Evolutionary conservation across 225 moss, liverwort and hornwort species (phyloP).

Genomic region (Physcomitrellopsis africana): DNA sequence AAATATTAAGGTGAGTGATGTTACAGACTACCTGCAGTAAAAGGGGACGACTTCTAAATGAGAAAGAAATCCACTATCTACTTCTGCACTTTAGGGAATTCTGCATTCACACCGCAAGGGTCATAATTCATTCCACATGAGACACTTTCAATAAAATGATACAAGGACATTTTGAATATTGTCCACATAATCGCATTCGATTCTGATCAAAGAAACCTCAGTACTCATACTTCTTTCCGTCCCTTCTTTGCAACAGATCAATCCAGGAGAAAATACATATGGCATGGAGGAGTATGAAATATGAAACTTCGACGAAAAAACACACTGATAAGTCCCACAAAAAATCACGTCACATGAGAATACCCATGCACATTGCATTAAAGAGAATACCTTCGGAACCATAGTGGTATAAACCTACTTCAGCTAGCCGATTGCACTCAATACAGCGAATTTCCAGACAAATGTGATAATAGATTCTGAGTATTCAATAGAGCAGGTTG

Average conservation of each 20-base stretch:
- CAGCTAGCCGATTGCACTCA: neutral
- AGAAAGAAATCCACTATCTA: constrained; percentile 89
- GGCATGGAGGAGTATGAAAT: too few species aligned
- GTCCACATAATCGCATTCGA: neutral
- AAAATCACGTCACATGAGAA: neutral
- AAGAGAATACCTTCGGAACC: neutral
- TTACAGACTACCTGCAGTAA: constrained; percentile 32
- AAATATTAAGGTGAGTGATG: neutral
- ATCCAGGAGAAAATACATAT: neutral
- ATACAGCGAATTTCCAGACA: neutral
- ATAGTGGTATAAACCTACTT: neutral
- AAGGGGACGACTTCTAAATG: constrained; percentile 69
- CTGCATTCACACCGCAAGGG: constrained; percentile 41
- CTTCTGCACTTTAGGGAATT: constrained; percentile 89
- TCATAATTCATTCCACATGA: constrained; percentile 2
- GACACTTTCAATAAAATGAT: neutral
- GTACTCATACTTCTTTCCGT: neutral
- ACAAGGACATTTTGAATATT: neutral
- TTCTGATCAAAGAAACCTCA: neutral
- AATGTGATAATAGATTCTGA: neutral
- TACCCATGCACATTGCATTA: neutral
- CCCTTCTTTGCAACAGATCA: neutral
- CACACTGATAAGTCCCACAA: neutral
- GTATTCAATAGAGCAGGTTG: neutral
- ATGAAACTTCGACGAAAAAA: too few species aligned